Conservation (phyloP, 1,139 yeast species). For the Debaryomyces nepalensis region DNA sequence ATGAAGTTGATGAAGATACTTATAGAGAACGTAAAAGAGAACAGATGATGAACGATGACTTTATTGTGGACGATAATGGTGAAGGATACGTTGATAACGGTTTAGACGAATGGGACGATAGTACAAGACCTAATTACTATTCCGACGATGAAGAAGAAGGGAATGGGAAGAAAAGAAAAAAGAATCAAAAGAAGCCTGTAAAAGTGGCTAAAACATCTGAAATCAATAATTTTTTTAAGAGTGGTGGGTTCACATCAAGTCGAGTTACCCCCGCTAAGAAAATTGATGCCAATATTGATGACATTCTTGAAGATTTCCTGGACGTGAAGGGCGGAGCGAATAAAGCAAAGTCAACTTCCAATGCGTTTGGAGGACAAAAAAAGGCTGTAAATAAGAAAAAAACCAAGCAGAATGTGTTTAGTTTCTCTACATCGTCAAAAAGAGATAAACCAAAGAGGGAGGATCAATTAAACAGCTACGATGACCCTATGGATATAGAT, state of each 20-base stretch:
- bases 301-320: slow-evolving; percentile 49
- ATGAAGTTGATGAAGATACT: slow-evolving; percentile 82
- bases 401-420: slow-evolving; percentile 23
- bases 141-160: slow-evolving; percentile 53
- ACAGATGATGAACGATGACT: slow-evolving; percentile 85
- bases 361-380: slow-evolving; percentile 18
- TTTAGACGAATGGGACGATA: slow-evolving; percentile 81
- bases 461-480: slow-evolving; percentile 19
- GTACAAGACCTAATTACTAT: slow-evolving; percentile 52
- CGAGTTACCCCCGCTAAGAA: slow-evolving; percentile 24
- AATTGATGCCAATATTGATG: slow-evolving; percentile 47
- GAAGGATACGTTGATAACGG: slow-evolving; percentile 92
- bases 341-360: slow-evolving; percentile 6
- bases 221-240: slow-evolving; percentile 59
- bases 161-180: slow-evolving; percentile 34
- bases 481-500: slow-evolving; percentile 25
- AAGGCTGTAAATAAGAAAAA: slow-evolving; percentile 21
- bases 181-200: slow-evolving; percentile 38
- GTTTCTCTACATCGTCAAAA: slow-evolving; percentile 33
- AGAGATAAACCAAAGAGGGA: slow-evolving; percentile 20
- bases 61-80: slow-evolving; percentile 92
- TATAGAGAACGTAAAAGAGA: slow-evolving; percentile 78
- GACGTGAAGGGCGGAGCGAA: slow-evolving; percentile 22
- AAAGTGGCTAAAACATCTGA: slow-evolving; percentile 54
- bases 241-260: slow-evolving; percentile 27